phyloP scores from a whole-genome alignment of 768 basidiomycete genomes.

The Xerocomellus amylosporus region DNA sequence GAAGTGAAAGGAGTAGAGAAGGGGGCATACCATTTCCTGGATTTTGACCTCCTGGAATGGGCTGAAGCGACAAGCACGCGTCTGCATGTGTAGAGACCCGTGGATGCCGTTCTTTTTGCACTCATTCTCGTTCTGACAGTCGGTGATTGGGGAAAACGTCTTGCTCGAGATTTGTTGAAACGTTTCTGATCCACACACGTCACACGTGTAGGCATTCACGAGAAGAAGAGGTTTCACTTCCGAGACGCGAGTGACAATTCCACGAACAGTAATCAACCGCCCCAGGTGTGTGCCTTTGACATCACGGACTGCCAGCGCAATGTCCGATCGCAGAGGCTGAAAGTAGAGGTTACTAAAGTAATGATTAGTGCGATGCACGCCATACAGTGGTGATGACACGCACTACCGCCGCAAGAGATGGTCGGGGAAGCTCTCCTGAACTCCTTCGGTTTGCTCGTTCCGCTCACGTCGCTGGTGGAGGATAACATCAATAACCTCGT shows the following conservation, averaged over 20 bases:
- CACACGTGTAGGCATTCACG: conserved; percentile 98
- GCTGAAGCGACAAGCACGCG: conserved; percentile 92
- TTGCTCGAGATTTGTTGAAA: conserved; percentile 96
- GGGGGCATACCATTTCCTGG: conserved; percentile 83
- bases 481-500: conserved; percentile 96
- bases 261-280: conserved; percentile 90
- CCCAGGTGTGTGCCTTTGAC: conserved; percentile 88
- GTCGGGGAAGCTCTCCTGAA: conserved; percentile 80
- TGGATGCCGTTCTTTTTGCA: conserved; percentile 83
- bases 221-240: conserved; percentile 97
- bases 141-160: conserved; percentile 82
- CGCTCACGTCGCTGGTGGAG: conserved; percentile 89
- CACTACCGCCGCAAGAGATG: conserved; percentile 95
- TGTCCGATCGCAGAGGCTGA: conserved; percentile 73
- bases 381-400: conserved; percentile 35
- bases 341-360: conserved; percentile 85
- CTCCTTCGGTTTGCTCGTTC: conserved; percentile 75
- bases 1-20: not conserved
- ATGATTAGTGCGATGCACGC: conserved; percentile 12
- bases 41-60: conserved; percentile 99
- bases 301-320: conserved; percentile 85
- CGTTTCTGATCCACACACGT: conserved; percentile 96
- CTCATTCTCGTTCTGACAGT: conserved; percentile 83
- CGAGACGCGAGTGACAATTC: conserved; percentile 97
- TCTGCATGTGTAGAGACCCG: conserved; percentile 98